Evolutionary conservation across 1,284 basidiomycete genomes (phyloP), one percentile per base, ranked within the genome.

Genomic region (Cryptococcus floricola): DNA sequence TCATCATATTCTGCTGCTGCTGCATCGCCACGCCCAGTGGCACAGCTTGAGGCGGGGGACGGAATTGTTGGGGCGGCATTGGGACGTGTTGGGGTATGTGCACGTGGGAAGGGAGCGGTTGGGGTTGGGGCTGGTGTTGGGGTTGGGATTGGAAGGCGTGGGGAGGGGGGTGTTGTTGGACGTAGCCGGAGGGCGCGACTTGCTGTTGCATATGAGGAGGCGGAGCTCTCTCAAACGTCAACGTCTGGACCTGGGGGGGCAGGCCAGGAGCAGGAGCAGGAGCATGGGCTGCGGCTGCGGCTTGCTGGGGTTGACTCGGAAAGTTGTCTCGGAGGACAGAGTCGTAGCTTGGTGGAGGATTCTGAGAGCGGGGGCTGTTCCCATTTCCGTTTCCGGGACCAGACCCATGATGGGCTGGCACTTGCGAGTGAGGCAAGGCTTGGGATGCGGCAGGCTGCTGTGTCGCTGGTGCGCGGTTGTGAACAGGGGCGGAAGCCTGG

Each of bases 311-410:
- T 16, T 48, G 25, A 31, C 25, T 14, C 12, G 37, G 10, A 18
- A 43, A 43, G 12, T 9, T 16, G 4, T 42, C 37, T 2, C 37
- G 37, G 16, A 13, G 25, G 45, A 39, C 7, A 45, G 45, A 18
- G 19, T 50, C 56, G 42, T 58, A 52, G 6, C 44, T 34, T 6
- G 56, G 56, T 6, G 52, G 48, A 27, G 52, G 52, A 6, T 6
- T 43, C 28, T 38, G 54, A 44, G n/a, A 41, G 38, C 50, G 41
- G 2, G 52, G 52, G 23, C 48, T 53, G n/a, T 28, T 49, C n/a
- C n/a, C n/a, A n/a, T n/a, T n/a, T n/a, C n/a, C n/a, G n/a, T n/a
- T n/a, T 4, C 45, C 46, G 41, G 25, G 25, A 28, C 23, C 46
- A 12, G 16, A 16, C 3, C 10, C 46, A 4, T 25, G n/a, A 4